Evolutionary conservation across 129 eudicot species (phyloP).

Genomic region (Centrapalus pauciflorus): DNA sequence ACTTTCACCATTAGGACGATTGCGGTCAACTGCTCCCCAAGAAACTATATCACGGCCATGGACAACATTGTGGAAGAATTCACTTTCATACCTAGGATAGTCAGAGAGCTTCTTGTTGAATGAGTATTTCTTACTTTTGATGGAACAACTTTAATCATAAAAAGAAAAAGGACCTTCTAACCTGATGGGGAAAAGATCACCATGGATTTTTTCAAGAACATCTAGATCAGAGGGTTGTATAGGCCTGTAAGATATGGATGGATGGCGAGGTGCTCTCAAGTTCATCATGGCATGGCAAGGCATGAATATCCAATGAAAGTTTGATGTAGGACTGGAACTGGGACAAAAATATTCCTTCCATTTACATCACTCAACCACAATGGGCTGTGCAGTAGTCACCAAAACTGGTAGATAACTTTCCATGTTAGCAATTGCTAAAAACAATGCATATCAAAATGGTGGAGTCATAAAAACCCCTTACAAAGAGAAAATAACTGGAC

Average conservation of each 20-base stretch:
- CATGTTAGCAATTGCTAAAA: conserved; percentile 18
- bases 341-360: conserved; percentile 33
- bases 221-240: conserved; percentile 67
- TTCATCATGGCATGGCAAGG: conserved; percentile 49
- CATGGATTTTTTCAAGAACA: conserved; percentile 65
- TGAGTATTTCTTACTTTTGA: background rate
- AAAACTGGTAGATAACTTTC: conserved; percentile 8
- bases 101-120: conserved; percentile 19
- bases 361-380: conserved; percentile 41
- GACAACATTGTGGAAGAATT: conserved; percentile 88
- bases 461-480: background rate
- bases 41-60: conserved; percentile 82
- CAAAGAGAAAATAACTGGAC: background rate
- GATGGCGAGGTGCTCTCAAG: conserved; percentile 43
- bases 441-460: background rate
- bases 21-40: conserved; percentile 97
- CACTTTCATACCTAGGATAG: conserved; percentile 68
- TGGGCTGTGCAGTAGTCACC: conserved; percentile 36
- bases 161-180: conserved; percentile 18
- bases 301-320: conserved; percentile 40
- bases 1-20: conserved; percentile 55
- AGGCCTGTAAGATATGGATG: conserved; percentile 67
- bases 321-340: conserved; percentile 15
- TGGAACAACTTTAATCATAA: background rate
- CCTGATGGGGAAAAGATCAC: conserved; percentile 93